These are phyloP conservation scores for Hylodesmum podocarpum DNA, from an alignment of 306 rosid species.

Conservation along the genomic window DNA sequence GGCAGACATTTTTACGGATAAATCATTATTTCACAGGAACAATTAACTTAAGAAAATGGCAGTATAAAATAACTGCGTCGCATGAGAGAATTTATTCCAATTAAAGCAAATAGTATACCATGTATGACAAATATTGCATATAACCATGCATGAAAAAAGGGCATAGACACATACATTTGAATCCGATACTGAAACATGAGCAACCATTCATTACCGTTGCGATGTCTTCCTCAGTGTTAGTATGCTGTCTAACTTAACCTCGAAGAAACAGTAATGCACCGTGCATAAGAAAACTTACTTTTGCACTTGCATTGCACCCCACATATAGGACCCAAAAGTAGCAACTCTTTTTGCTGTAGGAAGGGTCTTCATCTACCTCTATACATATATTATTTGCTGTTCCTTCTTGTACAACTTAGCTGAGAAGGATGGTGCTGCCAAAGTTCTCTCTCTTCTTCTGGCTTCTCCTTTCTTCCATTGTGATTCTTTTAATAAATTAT, in stretches of 20 bases:
- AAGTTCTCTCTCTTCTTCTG: conserved; percentile 33
- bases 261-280: conserved; percentile 31
- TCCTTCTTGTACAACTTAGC: neutral
- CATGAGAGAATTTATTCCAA: neutral
- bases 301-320: conserved; percentile 13
- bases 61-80: neutral
- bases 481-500: conserved; percentile 41
- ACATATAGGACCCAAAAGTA: conserved; percentile 13
- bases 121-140: neutral
- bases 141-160: conserved; percentile 20
- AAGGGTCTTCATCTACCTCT: neutral
- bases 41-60: neutral
- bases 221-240: conserved; percentile 33
- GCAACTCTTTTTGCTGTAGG: neutral
- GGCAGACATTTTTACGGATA: neutral
- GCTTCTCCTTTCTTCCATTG: conserved; percentile 41
- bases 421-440: conserved; percentile 42
- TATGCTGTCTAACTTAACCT: conserved; percentile 36
- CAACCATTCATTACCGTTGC: conserved; percentile 32
- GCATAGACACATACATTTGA: conserved; percentile 2
- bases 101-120: neutral
- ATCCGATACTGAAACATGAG: conserved; percentile 24
- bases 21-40: neutral
- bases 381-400: neutral
- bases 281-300: conserved; percentile 8